Percentiles rank a stretch among this genome's conserved stretches.
Conservation (phyloP, 2,329 filamentous ascomycete genomes). For the Thelonectria discophora region DNA sequence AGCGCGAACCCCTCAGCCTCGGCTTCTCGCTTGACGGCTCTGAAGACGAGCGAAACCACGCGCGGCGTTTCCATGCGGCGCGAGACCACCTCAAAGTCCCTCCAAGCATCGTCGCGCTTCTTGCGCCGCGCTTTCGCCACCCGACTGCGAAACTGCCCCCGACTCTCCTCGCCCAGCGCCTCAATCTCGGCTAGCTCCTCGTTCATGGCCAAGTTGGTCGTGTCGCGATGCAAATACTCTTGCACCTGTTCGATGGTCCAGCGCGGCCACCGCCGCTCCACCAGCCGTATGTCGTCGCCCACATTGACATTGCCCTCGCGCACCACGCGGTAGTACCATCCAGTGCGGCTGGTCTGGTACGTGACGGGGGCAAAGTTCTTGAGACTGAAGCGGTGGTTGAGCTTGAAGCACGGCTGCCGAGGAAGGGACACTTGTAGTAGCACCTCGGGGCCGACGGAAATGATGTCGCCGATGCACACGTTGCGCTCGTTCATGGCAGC, state of each 20-base stretch:
- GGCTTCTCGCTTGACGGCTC: slow-evolving; percentile 50
- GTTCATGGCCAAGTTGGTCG: slow-evolving; percentile 60
- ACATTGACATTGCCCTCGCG: slow-evolving; percentile 61
- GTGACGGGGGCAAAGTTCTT: slow-evolving; percentile 69
- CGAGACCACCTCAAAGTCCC: slow-evolving; percentile 57
- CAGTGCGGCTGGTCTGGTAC: slow-evolving; percentile 66
- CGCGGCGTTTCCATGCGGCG: slow-evolving; percentile 61
- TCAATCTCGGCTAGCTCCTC: slow-evolving; percentile 61
- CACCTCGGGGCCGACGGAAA: slow-evolving; percentile 60
- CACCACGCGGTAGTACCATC: slow-evolving; percentile 73
- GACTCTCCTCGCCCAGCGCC: slow-evolving; percentile 59
- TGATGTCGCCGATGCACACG: slow-evolving; percentile 70
- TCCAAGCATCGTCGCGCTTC: slow-evolving; percentile 51
- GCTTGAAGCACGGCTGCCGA: slow-evolving; percentile 72
- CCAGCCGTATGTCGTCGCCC: slow-evolving; percentile 65
- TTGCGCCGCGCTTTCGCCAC: slow-evolving; percentile 57
- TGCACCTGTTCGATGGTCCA: slow-evolving; percentile 73
- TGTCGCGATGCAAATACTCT: slow-evolving; percentile 67
- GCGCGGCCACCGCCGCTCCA: slow-evolving; percentile 62
- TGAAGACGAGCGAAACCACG: slow-evolving; percentile 62
- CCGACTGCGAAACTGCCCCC: slow-evolving; percentile 58
- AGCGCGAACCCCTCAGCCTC: slow-evolving; percentile 48
- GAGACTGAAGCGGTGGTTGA: slow-evolving; percentile 72
- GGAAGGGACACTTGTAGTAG: slow-evolving; percentile 68
- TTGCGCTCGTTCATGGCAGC: slow-evolving; percentile 69